These are phyloP conservation scores for Gnomoniopsis smithogilvyi DNA, from an alignment of 2,329 filamentous ascomycete species.

Conservation along the genomic window DNA sequence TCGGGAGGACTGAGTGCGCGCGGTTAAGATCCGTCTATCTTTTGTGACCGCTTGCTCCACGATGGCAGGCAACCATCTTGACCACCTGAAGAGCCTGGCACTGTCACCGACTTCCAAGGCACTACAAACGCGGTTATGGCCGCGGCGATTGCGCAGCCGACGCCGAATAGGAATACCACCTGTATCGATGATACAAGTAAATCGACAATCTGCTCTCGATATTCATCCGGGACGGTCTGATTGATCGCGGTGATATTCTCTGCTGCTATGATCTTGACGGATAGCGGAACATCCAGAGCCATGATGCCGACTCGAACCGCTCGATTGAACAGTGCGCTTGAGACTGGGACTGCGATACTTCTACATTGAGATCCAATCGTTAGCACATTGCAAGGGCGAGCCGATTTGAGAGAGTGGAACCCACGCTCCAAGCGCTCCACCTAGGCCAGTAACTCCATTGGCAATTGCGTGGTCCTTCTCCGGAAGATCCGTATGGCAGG, in stretches of 20 bases:
- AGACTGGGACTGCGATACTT: not conserved
- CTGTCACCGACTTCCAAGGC: not conserved
- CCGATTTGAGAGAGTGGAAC: not conserved
- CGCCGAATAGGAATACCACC: not conserved
- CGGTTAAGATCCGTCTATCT: not conserved
- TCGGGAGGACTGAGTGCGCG: not conserved
- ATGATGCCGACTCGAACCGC: not conserved
- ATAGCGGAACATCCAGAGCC: not conserved
- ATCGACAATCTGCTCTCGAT: not conserved
- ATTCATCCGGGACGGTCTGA: not conserved
- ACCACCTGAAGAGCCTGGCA: not conserved
- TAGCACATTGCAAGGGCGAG: not conserved
- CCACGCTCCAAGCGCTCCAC: not conserved
- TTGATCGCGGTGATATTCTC: not conserved
- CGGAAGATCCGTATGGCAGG: conserved; percentile 10
- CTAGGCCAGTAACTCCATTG: conserved; percentile 12
- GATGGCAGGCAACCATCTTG: not conserved
- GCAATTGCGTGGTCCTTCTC: conserved; percentile 12
- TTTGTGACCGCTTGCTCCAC: not conserved
- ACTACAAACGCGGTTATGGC: not conserved
- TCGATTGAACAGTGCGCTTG: not conserved
- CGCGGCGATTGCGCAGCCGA: not conserved
- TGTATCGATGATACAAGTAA: not conserved
- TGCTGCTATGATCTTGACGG: not conserved
- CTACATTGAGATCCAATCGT: not conserved